Evolutionary conservation across 2,329 filamentous ascomycete species (phyloP), one percentile per base, ranked within the genome.

Genomic region (Arthrobotrys sinensis): DNA sequence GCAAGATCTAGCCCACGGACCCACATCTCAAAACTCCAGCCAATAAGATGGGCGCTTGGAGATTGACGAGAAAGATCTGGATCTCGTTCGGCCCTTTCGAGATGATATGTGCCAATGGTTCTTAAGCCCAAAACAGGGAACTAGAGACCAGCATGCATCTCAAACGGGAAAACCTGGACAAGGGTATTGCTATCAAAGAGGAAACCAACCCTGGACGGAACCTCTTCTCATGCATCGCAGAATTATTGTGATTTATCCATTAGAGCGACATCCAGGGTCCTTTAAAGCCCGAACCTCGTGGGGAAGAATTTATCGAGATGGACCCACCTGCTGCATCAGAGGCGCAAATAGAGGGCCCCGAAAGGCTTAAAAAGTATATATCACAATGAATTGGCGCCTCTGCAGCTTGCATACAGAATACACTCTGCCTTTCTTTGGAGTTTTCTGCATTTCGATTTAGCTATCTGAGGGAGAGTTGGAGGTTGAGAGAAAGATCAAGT

Each of bases 61-160:
- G 73, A 77, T 77, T 77, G 73, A 77, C 73, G 73, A 77, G 73
- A 77, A 77, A 70, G 73, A 77, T 77, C 73, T 77, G 73, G 73
- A 77, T 77, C 73, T 77, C 55, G 57, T 76, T 71, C 66, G 73
- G 73, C 73, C 72, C 65, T 76, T 76, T 70, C 62, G 43, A 76
- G 53, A 63, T 64, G 57, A 76, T 52, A 34, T 73, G 53, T 76
- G 57, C 65, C 65, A 69, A 43, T 69, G 65, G 34, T 63, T 69
- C 72, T 70, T 68, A 64, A 66, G 52, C 66, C 73, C 65, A 71
- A 77, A 76, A 70, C 65, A 77, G 73, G 57, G 57, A 53, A 69
- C 65, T 52, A 66, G 16, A 50, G 40, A 21, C 73, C 40, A 55
- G 66, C 48, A 63, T 76, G 65, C 73, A 77, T 32, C 73, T 71